Conservation (phyloP, 2,329 filamentous ascomycete species). For the Colletotrichum sp. region DNA sequence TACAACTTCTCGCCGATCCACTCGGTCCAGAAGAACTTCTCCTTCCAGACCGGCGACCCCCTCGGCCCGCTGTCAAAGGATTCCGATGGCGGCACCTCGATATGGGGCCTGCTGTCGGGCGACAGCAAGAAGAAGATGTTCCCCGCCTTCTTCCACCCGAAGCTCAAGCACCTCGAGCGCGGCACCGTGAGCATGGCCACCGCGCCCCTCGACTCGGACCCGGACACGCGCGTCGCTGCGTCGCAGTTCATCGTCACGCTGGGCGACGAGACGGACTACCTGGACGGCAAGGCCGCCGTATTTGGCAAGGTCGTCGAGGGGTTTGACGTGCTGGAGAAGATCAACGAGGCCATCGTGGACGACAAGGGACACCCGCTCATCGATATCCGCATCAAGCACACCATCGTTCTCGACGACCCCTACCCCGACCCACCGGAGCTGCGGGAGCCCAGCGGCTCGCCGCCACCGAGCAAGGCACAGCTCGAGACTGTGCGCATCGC, state of each 20-base stretch:
- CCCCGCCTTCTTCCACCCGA: conserved; percentile 81
- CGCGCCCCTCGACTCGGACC: conserved; percentile 74
- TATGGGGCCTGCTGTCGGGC: conserved; percentile 84
- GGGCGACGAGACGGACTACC: conserved; percentile 85
- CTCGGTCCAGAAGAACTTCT: conserved; percentile 92
- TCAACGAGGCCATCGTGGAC: conserved; percentile 89
- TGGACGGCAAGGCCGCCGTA: conserved; percentile 92
- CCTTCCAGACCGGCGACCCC: conserved; percentile 94
- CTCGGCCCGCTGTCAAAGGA: conserved; percentile 83
- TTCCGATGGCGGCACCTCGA: conserved; percentile 90
- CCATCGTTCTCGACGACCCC: conserved; percentile 89
- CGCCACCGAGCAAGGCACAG: conserved; percentile 82
- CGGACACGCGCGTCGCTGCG: conserved; percentile 80
- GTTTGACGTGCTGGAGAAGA: conserved; percentile 91
- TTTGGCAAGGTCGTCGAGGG: conserved; percentile 97
- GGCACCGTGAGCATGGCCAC: conserved; percentile 99
- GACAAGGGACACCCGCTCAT: conserved; percentile 86
- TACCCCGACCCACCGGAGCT: conserved; percentile 83
- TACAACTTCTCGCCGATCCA: conserved; percentile 97
- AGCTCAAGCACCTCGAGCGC: conserved; percentile 85
- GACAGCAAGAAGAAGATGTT: conserved; percentile 76
- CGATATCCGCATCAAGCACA: conserved; percentile 94
- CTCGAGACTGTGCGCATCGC: conserved; percentile 90
- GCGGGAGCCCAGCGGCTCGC: conserved; percentile 78
- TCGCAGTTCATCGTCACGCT: conserved; percentile 96